Evolutionary conservation across 192 early-diverging fungal genomes (phyloP), one percentile per base, ranked within the genome.

Genomic region (Fimicolochytrium jonesii): DNA sequence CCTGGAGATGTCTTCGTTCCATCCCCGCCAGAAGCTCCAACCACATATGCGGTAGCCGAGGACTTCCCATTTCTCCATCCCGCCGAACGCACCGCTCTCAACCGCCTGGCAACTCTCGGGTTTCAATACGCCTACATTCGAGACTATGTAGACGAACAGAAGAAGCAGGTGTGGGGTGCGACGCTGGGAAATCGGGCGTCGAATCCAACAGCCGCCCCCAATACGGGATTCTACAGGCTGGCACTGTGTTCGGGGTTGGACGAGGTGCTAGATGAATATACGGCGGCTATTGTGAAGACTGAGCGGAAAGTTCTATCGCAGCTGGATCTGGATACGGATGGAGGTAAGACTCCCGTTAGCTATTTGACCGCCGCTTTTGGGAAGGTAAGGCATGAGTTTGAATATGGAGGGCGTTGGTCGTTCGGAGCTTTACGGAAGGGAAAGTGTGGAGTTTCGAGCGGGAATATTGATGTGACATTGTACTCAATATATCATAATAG

Each of bases 1-100:
- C 73, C 86, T 10, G 85, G 86, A 22, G 88, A 87, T 52, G 73
- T 90, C 42, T 90, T 90, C 66, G 72, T 73, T 6, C 82, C 82
- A 1, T 59, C 5, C 13, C 51, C 51, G 1, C 9, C 60, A 17
- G 7, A 28, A 23, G 29, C 47, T 13, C 1, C 47, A 49, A 29
- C 34, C 4, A 56, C 51, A 28, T 87, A 77, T 72, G 77, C 74
- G 18, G 73, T 89, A 32, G 68, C 74, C 26, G 31, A 69, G 17
- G 80, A 85, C 55, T 86, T 88, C 63, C 80, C 81, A 4, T 65
- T 88, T 31, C 66, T 89, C 10, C 86, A 89, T 45, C 71, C 80
- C 22, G 73, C 86, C 10, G 88, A 89, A 52, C 79, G 82, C 11
- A 70, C 70, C 44, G 68, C 75, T 0, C 70, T 88, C 6, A 74